phyloP scores from a whole-genome alignment of 768 basidiomycete species.

The Omphalotus guepiniiformis region DNA sequence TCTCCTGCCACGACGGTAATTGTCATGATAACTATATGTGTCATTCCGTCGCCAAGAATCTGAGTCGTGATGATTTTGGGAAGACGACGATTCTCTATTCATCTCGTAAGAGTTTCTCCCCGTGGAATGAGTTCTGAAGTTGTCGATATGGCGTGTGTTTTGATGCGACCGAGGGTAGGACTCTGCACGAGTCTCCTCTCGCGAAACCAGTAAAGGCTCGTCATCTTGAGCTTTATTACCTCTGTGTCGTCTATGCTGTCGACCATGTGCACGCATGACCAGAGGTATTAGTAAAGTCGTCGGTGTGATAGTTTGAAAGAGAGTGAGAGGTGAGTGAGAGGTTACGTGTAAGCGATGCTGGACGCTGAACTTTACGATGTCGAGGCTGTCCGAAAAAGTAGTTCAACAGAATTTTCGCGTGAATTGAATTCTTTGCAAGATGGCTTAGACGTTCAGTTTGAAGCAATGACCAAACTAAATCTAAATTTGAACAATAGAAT shows the following conservation, averaged over 20 bases:
- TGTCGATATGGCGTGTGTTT: slow-evolving; percentile 40
- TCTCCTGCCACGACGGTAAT: slow-evolving; percentile 48
- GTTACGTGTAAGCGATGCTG: no score
- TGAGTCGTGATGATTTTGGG: slow-evolving; percentile 48
- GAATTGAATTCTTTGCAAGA: no score
- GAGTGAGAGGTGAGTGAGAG: no score
- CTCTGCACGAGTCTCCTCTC: slow-evolving; percentile 51
- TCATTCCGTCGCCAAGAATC: slow-evolving; percentile 50
- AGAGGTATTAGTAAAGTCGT: neutral
- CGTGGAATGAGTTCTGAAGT: slow-evolving; percentile 40
- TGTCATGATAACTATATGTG: slow-evolving; percentile 43
- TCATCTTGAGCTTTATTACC: slow-evolving; percentile 46
- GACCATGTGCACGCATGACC: slow-evolving; percentile 35
- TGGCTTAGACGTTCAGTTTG: no score
- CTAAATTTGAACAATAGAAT: no score
- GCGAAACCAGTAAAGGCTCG: slow-evolving; percentile 46
- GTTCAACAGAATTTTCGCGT: no score
- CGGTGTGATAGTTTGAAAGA: no score
- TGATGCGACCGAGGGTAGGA: slow-evolving; percentile 48
- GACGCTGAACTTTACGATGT: no score
- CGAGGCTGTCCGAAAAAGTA: no score
- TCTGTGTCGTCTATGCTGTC: slow-evolving; percentile 49
- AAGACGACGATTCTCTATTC: slow-evolving; percentile 48
- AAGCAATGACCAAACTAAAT: no score
- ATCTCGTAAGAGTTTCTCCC: slow-evolving; percentile 39